Evolutionary conservation across 2,329 filamentous ascomycete species (phyloP).

Genomic region (Scopulariopsis brevicaulis): DNA sequence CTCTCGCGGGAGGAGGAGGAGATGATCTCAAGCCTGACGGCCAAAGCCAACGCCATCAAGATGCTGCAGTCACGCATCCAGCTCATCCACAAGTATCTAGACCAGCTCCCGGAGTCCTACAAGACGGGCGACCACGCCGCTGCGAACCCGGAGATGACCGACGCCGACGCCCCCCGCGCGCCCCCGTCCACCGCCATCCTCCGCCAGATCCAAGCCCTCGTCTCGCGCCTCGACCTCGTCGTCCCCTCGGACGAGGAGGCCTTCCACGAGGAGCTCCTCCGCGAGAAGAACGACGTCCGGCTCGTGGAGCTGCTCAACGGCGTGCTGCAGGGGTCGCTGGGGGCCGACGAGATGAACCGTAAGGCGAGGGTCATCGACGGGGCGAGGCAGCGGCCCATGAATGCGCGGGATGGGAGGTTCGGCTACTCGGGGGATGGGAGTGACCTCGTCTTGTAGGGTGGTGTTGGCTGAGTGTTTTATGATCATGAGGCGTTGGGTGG

Average conservation of each 20-base stretch:
- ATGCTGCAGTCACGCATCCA: slow-evolving; percentile 75
- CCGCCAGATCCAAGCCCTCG: slow-evolving; percentile 76
- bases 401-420: background rate
- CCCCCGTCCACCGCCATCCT: slow-evolving; percentile 59
- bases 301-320: slow-evolving; percentile 66
- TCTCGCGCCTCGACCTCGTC: slow-evolving; percentile 73
- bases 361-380: slow-evolving; percentile 55
- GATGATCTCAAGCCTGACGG: slow-evolving; percentile 57
- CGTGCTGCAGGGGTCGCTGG: slow-evolving; percentile 61
- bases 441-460: background rate
- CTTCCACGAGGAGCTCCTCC: slow-evolving; percentile 59
- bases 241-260: slow-evolving; percentile 55
- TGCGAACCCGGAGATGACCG: slow-evolving; percentile 22
- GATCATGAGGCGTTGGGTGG: background rate
- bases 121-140: slow-evolving; percentile 22
- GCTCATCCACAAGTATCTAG: slow-evolving; percentile 66
- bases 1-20: slow-evolving; percentile 51
- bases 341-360: slow-evolving; percentile 61
- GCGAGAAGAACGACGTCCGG: slow-evolving; percentile 75
- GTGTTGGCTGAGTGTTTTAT: background rate
- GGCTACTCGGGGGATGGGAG: background rate
- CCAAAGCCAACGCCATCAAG: slow-evolving; percentile 85
- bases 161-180: slow-evolving; percentile 5
- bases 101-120: slow-evolving; percentile 38
- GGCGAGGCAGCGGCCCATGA: background rate